phyloP scores from a whole-genome alignment of 371 early-diverging fungal genomes.

The Mucor sp. region DNA sequence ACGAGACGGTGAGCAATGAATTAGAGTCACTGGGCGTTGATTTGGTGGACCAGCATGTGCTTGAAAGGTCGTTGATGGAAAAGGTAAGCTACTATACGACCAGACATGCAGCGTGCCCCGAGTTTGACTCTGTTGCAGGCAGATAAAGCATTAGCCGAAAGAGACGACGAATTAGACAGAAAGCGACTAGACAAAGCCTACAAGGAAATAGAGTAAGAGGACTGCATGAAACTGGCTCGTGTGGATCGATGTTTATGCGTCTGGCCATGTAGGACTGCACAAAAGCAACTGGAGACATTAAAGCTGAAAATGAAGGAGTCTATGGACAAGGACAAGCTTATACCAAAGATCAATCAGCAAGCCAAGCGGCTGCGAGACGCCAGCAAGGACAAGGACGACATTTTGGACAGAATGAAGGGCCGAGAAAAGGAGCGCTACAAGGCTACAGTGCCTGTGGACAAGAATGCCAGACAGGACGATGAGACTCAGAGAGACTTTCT shows the following conservation, averaged over 20 bases:
- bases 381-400: slow-evolving; percentile 50
- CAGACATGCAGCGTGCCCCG: too few relatives aligned
- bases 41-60: slow-evolving; percentile 61
- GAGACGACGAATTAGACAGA: slow-evolving; percentile 57
- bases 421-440: slow-evolving; percentile 18
- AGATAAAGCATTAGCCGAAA: slow-evolving; percentile 57
- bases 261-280: slow-evolving; percentile 20
- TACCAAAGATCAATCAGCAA: slow-evolving; percentile 37
- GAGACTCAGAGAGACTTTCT: slow-evolving; percentile 68
- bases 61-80: slow-evolving; percentile 68
- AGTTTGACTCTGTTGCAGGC: slow-evolving; percentile 33
- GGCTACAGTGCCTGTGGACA: neutral
- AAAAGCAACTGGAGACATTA: slow-evolving; percentile 36
- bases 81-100: slow-evolving; percentile 35
- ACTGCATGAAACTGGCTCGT: neutral
- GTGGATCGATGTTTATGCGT: neutral
- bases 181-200: slow-evolving; percentile 56
- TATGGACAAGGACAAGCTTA: slow-evolving; percentile 19
- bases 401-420: slow-evolving; percentile 43
- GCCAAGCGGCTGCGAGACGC: slow-evolving; percentile 39
- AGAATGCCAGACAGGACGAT: slow-evolving; percentile 25
- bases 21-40: slow-evolving; percentile 53
- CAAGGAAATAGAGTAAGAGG: slow-evolving; percentile 41
- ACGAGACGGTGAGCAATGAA: slow-evolving; percentile 9
- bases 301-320: slow-evolving; percentile 45